These are phyloP conservation scores for Microbotryum scabiosae DNA, from an alignment of 1,284 basidiomycete species.

Conservation along the genomic window DNA sequence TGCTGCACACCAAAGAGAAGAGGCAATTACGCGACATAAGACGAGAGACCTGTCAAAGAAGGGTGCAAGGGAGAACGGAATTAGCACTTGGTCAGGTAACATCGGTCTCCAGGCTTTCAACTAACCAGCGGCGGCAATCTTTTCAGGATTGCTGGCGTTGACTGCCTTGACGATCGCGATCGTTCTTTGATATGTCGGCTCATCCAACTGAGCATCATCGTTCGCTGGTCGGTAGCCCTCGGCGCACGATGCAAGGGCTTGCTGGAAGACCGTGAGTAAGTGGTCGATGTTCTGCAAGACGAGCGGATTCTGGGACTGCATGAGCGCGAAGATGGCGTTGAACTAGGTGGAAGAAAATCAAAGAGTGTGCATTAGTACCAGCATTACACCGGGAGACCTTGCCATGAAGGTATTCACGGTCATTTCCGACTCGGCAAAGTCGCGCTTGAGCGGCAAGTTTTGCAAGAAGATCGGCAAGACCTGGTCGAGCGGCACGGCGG, in stretches of 20 bases:
- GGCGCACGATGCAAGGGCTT: slow-evolving; percentile 54
- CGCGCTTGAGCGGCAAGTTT: slow-evolving; percentile 60
- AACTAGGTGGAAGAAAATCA: slow-evolving; percentile 47
- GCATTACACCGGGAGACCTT: neutral
- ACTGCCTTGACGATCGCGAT: slow-evolving; percentile 67
- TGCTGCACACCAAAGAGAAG: too few relatives aligned
- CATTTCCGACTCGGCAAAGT: slow-evolving; percentile 31
- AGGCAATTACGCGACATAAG: too few relatives aligned
- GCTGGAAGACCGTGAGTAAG: slow-evolving; percentile 70
- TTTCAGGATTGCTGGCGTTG: slow-evolving; percentile 18
- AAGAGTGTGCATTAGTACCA: slow-evolving; percentile 7
- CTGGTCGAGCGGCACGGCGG: slow-evolving; percentile 79
- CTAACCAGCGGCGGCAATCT: slow-evolving; percentile 11
- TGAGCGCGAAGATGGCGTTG: slow-evolving; percentile 79
- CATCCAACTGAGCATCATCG: slow-evolving; percentile 60
- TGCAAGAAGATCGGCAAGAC: slow-evolving; percentile 68
- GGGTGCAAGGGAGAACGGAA: too few relatives aligned
- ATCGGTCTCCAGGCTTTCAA: too few relatives aligned
- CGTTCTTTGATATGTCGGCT: slow-evolving; percentile 65
- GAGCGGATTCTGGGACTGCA: slow-evolving; percentile 60
- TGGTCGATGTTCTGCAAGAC: slow-evolving; percentile 68
- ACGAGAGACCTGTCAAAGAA: too few relatives aligned
- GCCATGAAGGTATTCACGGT: slow-evolving; percentile 11
- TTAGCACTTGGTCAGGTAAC: too few relatives aligned
- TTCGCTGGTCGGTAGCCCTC: slow-evolving; percentile 49